A percentile compares a stretch with the other conserved stretches of the same genome.
phyloP scores from a whole-genome alignment of 495 filamentous ascomycete species.

The Xylaria bambusicola region DNA sequence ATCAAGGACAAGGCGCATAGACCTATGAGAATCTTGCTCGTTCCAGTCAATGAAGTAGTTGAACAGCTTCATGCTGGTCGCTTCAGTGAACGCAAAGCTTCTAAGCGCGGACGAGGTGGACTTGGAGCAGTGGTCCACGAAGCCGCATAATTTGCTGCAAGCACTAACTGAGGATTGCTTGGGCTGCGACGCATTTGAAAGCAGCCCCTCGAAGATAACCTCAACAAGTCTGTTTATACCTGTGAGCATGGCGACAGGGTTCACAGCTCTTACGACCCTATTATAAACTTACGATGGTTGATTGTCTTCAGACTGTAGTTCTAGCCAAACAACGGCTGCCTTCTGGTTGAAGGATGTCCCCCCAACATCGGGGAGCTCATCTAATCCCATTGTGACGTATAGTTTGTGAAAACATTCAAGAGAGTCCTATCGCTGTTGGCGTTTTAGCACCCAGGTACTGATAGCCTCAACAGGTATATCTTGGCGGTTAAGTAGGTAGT shows the following conservation, averaged over 20 bases:
- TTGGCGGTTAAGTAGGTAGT: too few relatives aligned
- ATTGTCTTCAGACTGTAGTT: conserved; percentile 28
- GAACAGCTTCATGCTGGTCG: conserved; percentile 62
- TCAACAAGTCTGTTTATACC: conserved; percentile 11
- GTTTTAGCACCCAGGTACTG: too few relatives aligned
- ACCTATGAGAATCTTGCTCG: conserved; percentile 71
- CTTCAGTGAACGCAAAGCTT: conserved; percentile 50
- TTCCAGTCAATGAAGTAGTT: conserved; percentile 72
- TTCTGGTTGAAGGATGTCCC: conserved; percentile 34
- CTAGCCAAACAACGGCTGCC: conserved; percentile 39
- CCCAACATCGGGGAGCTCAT: conserved; percentile 22
- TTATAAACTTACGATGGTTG: conserved; percentile 29
- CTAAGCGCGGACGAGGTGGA: conserved; percentile 41
- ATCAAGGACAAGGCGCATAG: conserved; percentile 71
- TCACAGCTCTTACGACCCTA: not conserved
- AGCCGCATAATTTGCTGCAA: conserved; percentile 56
- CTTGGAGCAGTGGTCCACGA: conserved; percentile 55
- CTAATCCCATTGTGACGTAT: conserved; percentile 20
- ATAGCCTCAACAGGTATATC: too few relatives aligned
- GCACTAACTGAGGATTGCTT: conserved; percentile 45
- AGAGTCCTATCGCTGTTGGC: not conserved
- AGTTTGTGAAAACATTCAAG: not conserved
- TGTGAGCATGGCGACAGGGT: conserved; percentile 18
- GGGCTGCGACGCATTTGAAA: conserved; percentile 48
- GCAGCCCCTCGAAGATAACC: conserved; percentile 38